Percentiles rank a stretch among this genome's conserved stretches.
phyloP scores from a whole-genome alignment of 1,284 basidiomycete species.

The Chalciporus sp. region DNA sequence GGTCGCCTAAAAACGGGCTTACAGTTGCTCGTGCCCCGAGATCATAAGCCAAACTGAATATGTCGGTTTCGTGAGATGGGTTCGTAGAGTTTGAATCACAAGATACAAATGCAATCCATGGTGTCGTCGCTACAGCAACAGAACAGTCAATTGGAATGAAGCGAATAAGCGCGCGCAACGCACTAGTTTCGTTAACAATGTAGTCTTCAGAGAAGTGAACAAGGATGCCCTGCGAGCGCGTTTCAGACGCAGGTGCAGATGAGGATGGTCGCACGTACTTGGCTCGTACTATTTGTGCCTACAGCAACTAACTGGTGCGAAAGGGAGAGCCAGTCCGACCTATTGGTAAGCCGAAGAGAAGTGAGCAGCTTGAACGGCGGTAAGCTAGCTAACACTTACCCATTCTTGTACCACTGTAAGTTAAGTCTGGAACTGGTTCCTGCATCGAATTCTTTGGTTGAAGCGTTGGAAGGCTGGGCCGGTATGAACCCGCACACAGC shows the following conservation, averaged over 20 bases:
- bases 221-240: conserved; percentile 59
- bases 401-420: conserved; percentile 63
- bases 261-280: conserved; percentile 41
- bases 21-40: conserved; percentile 80
- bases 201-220: conserved; percentile 76
- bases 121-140: conserved; percentile 59
- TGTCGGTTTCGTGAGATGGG: conserved; percentile 59
- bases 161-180: conserved; percentile 7
- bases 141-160: conserved; percentile 10
- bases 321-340: conserved; percentile 55
- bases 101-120: conserved; percentile 87
- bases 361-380: conserved; percentile 11
- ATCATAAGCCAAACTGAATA: conserved; percentile 79
- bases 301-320: conserved; percentile 60
- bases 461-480: conserved; percentile 70
- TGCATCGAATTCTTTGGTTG: conserved; percentile 52
- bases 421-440: conserved; percentile 59
- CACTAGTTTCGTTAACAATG: conserved; percentile 43
- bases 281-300: conserved; percentile 49
- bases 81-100: conserved; percentile 79
- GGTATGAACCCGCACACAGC: conserved; percentile 59
- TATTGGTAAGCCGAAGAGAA: conserved; percentile 22
- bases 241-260: conserved; percentile 6
- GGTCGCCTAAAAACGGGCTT: conserved; percentile 21
- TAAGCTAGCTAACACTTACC: conserved; percentile 35